Conservation (phyloP, 2,329 filamentous ascomycete species). For the Hypoxylon sp. region DNA sequence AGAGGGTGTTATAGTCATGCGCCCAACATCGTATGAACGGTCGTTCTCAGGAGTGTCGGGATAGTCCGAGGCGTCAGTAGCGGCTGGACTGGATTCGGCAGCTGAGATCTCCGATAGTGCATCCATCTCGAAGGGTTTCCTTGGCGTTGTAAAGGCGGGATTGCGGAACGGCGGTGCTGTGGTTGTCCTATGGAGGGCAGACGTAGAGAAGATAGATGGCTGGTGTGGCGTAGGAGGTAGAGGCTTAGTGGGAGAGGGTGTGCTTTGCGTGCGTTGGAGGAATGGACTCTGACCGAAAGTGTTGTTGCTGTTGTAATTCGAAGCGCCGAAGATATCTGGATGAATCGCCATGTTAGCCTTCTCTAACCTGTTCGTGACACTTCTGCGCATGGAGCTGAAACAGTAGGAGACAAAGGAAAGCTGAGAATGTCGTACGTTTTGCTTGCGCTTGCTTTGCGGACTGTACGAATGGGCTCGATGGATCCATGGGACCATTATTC, state of each 20-base stretch:
- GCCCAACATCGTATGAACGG: constrained; percentile 58
- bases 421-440: constrained; percentile 56
- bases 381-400: constrained; percentile 5
- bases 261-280: constrained; percentile 49
- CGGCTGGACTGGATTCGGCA: constrained; percentile 72
- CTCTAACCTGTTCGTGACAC: not conserved
- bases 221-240: constrained; percentile 53
- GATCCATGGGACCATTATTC: constrained; percentile 69
- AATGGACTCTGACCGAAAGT: constrained; percentile 55
- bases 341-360: constrained; percentile 9
- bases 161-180: constrained; percentile 72
- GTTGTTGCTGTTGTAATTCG: constrained; percentile 49
- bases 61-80: constrained; percentile 70
- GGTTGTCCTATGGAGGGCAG: constrained; percentile 59
- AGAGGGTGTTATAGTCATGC: constrained; percentile 66
- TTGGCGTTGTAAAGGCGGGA: constrained; percentile 75
- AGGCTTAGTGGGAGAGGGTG: constrained; percentile 61
- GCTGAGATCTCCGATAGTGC: constrained; percentile 70
- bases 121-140: constrained; percentile 69
- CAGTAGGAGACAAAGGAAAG: not conserved
- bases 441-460: constrained; percentile 60
- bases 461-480: constrained; percentile 73
- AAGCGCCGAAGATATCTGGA: constrained; percentile 56
- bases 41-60: constrained; percentile 68
- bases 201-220: constrained; percentile 63